phyloP scores from a whole-genome alignment of 2,329 filamentous ascomycete genomes.

The Epichloe sp. region DNA sequence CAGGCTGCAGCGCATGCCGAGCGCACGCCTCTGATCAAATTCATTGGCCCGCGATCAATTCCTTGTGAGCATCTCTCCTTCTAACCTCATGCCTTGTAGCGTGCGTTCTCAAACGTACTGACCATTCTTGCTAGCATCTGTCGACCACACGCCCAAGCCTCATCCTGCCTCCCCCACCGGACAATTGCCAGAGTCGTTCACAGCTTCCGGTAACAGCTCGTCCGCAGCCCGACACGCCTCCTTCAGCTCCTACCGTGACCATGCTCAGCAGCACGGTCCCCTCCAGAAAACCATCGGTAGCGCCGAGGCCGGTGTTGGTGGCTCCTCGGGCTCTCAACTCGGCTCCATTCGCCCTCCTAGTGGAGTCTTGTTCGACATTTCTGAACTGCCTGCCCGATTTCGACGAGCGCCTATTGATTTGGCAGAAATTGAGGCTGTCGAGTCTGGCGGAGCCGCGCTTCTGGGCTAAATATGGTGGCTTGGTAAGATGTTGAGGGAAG shows the following conservation, averaged over 20 bases:
- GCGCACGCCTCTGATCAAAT: conserved; percentile 48
- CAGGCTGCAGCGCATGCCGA: conserved; percentile 46
- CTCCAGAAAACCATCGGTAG: conserved; percentile 44
- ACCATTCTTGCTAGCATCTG: conserved; percentile 34
- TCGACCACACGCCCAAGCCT: conserved; percentile 61
- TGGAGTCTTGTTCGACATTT: conserved; percentile 78
- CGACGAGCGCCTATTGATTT: conserved; percentile 58
- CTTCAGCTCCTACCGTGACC: conserved; percentile 67
- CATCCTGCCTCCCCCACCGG: conserved; percentile 57
- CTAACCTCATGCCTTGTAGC: background rate
- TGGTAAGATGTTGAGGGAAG: background rate
- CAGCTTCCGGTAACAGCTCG: conserved; percentile 18
- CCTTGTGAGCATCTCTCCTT: conserved; percentile 28
- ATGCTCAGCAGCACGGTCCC: conserved; percentile 66
- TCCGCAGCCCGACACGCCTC: conserved; percentile 36
- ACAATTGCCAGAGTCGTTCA: conserved; percentile 44
- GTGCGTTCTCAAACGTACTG: conserved; percentile 6
- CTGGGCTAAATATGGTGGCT: conserved; percentile 25
- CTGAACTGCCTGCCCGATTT: conserved; percentile 77
- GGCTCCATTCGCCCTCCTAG: conserved; percentile 57
- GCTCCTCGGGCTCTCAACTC: conserved; percentile 52
- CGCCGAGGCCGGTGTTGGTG: conserved; percentile 36
- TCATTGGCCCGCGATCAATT: conserved; percentile 46
- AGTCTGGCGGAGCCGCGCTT: conserved; percentile 71
- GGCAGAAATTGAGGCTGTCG: conserved; percentile 88